Conservation (phyloP, 768 basidiomycete genomes). For the button mushroom (Agaricus bisporus) region DNA sequence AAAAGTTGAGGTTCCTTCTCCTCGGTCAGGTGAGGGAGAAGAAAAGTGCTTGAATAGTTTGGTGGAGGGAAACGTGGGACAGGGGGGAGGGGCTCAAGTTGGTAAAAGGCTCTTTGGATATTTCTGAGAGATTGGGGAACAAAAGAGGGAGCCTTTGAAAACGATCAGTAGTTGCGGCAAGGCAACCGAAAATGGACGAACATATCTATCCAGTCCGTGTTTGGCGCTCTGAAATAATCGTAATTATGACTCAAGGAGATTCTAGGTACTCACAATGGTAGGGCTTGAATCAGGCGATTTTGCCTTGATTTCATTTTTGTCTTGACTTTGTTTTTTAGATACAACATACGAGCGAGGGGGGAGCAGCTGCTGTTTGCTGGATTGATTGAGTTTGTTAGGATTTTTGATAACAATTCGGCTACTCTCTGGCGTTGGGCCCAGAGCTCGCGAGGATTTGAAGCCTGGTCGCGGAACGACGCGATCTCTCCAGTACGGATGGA, state of each 20-base stretch:
- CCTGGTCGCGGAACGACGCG: slow-evolving; percentile 6
- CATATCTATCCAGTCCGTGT: slow-evolving; percentile 37
- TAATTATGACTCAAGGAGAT: not conserved
- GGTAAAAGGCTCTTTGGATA: slow-evolving; percentile 40
- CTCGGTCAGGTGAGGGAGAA: slow-evolving; percentile 30
- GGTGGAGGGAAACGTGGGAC: slow-evolving; percentile 35
- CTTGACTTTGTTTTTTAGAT: not conserved
- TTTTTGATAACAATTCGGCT: slow-evolving; percentile 4
- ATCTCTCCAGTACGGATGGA: slow-evolving; percentile 7
- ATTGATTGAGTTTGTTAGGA: slow-evolving; percentile 1
- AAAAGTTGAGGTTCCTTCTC: slow-evolving; percentile 13
- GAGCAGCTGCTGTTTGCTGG: not conserved
- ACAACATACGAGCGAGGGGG: not conserved
- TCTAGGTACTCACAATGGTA: not conserved
- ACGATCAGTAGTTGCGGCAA: not conserved
- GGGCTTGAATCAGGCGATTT: not conserved
- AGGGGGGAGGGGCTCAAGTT: slow-evolving; percentile 34
- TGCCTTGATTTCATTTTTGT: not conserved
- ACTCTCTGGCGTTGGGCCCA: not conserved
- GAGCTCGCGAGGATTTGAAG: slow-evolving; percentile 1
- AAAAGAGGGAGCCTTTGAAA: slow-evolving; percentile 38
- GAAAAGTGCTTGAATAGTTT: slow-evolving; percentile 34
- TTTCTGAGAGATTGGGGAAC: slow-evolving; percentile 43
- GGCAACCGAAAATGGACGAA: slow-evolving; percentile 14
- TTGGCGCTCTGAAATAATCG: not conserved